Evolutionary conservation across 352 stramenopile genomes (phyloP), one percentile per base, ranked within the genome.

Genomic region (Albugo candida): DNA sequence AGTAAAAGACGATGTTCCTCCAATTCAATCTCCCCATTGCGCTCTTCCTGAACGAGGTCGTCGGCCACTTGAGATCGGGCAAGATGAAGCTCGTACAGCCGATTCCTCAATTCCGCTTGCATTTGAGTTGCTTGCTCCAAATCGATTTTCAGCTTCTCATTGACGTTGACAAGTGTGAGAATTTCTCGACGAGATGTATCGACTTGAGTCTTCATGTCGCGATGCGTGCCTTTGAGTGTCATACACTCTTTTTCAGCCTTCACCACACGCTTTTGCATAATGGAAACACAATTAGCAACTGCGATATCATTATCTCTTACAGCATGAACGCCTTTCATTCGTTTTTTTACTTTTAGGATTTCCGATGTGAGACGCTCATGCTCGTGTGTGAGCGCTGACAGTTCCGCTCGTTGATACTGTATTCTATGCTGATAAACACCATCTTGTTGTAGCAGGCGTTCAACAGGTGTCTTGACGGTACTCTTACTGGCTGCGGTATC

Each of bases 211-310:
- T 66, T 70, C 24, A 82, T 59, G n/a, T 74, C 57, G 47, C 70
- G 61, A 55, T 85, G 73, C 18, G 67, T 53, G 1, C 65, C 83
- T 36, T 83, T 59, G 8, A 80, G 56, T 45, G 83, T 85, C 73
- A 85, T 85, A 50, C 65, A 83, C 46, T 85, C 73, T 47, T 82
- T 71, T 40, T 85, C 70, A 0, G 68, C 68, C 47, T 85, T 85
- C 10, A 64, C 63, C 20, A 85, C 51, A 0, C 73, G 70, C 42
- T 82, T 68, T 53, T 83, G 70, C 68, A 85, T 78, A 49, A 85
- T 74, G 5, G 73, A 66, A 11, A 63, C 67, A 41, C 70, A 85
- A 48, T 85, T 70, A 11, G 73, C 73, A 2, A 85, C 70, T 1
- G 73, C 73, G 1, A 78, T 58, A 48, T 85, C 73, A 41, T 85